Conservation (phyloP, 768 basidiomycete genomes). For the Pleurotus tuoliensis region DNA sequence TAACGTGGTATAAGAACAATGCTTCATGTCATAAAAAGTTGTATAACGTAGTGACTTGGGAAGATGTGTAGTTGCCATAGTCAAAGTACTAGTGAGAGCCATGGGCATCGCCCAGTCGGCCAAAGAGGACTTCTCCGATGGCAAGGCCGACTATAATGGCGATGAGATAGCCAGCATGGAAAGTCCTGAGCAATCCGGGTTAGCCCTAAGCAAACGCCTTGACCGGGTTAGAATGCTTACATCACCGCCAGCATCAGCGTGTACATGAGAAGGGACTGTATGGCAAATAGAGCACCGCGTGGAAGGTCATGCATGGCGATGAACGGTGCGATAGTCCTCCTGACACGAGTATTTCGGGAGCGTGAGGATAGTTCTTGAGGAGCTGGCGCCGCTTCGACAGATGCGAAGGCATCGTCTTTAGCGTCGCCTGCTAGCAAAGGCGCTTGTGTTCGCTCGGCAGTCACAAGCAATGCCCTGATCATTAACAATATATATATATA, state of each 20-base stretch:
- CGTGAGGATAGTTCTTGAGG: not conserved
- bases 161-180: constrained; percentile 74
- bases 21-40: not conserved
- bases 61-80: not conserved
- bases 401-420: not conserved
- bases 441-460: not conserved
- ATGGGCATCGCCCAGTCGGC: constrained; percentile 38
- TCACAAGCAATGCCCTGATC: constrained; percentile 1
- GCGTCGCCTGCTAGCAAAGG: not conserved
- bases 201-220: not conserved
- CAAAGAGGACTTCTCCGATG: constrained; percentile 72
- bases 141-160: constrained; percentile 68
- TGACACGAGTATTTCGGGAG: constrained; percentile 7
- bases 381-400: not conserved
- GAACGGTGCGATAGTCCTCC: constrained; percentile 58
- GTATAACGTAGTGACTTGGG: not conserved
- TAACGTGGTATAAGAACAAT: not conserved
- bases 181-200: constrained; percentile 58
- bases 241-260: constrained; percentile 79
- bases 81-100: constrained; percentile 1
- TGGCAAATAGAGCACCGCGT: constrained; percentile 60
- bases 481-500: not conserved
- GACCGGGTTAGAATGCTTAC: constrained; percentile 36
- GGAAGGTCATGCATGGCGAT: constrained; percentile 61
- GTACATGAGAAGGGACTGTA: constrained; percentile 64